Evolutionary conservation across 2,329 filamentous ascomycete genomes (phyloP).

Genomic region (Arthroderma sp.): DNA sequence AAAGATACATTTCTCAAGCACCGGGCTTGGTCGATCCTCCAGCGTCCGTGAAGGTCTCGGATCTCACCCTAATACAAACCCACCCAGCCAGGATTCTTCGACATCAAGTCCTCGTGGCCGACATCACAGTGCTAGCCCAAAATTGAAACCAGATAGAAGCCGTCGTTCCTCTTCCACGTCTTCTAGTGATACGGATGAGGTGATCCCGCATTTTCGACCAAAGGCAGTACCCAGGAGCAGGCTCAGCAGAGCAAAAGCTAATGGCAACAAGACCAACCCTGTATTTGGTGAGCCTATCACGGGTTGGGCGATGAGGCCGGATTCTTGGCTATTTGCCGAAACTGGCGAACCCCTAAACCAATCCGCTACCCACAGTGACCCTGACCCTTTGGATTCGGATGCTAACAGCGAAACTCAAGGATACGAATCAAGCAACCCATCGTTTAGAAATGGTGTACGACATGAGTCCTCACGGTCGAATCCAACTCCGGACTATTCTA

Average conservation of each 20-base stretch:
- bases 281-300: slow-evolving; percentile 22
- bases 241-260: slow-evolving; percentile 18
- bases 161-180: slow-evolving; percentile 20
- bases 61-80: slow-evolving; percentile 23
- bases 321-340: slow-evolving; percentile 12
- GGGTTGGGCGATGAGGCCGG: slow-evolving; percentile 9
- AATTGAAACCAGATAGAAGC: slow-evolving; percentile 20
- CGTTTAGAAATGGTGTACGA: no score
- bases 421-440: slow-evolving; percentile 17
- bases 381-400: slow-evolving; percentile 13
- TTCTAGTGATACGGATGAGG: slow-evolving; percentile 27
- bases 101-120: slow-evolving; percentile 15
- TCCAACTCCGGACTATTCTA: no score
- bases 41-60: slow-evolving; percentile 33
- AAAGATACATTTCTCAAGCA: slow-evolving; percentile 41
- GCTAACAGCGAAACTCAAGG: slow-evolving; percentile 21
- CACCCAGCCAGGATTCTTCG: slow-evolving; percentile 21
- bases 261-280: slow-evolving; percentile 11
- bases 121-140: slow-evolving; percentile 34
- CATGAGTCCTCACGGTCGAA: no score
- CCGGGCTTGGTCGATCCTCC: slow-evolving; percentile 39
- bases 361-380: not conserved
- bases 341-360: slow-evolving; percentile 6
- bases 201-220: slow-evolving; percentile 21
- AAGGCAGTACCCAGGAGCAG: slow-evolving; percentile 31